Conservation (phyloP, 1,139 yeast species). For the Candida pseudoviswanathii region DNA sequence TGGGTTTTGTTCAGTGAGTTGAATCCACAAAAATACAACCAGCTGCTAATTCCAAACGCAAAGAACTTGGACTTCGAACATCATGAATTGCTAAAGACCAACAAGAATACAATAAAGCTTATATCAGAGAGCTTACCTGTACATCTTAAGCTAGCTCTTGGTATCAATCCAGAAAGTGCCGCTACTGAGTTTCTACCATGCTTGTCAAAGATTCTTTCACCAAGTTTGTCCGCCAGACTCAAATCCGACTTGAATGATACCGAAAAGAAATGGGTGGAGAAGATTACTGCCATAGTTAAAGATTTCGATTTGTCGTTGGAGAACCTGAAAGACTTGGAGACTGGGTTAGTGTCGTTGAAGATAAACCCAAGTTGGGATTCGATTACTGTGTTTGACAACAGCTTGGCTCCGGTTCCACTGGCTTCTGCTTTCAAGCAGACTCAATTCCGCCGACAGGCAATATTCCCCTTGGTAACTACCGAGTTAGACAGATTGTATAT, state of each 20-base stretch:
- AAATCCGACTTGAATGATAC: slow-evolving; percentile 25
- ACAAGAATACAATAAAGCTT: slow-evolving; percentile 28
- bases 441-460: slow-evolving; percentile 34
- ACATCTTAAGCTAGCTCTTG: slow-evolving; percentile 27
- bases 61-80: slow-evolving; percentile 49
- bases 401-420: slow-evolving; percentile 20
- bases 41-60: slow-evolving; percentile 36
- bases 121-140: slow-evolving; percentile 33
- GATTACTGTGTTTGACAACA: slow-evolving; percentile 29
- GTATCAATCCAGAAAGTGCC: slow-evolving; percentile 31
- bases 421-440: slow-evolving; percentile 22
- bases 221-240: slow-evolving; percentile 35
- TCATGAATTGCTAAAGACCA: slow-evolving; percentile 32
- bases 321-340: slow-evolving; percentile 35
- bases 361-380: slow-evolving; percentile 41
- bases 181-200: slow-evolving; percentile 46
- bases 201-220: slow-evolving; percentile 47
- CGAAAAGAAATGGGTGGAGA: slow-evolving; percentile 31
- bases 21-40: slow-evolving; percentile 34
- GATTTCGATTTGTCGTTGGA: slow-evolving; percentile 35
- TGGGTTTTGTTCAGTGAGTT: slow-evolving; percentile 69
- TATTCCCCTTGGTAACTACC: slow-evolving; percentile 40
- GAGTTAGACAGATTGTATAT: slow-evolving; percentile 43
- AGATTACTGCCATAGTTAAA: slow-evolving; percentile 30
- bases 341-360: slow-evolving; percentile 32